Base-by-base conservation (phyloP, 441 rosid species). In the Arabidopsis hybrid region DNA sequence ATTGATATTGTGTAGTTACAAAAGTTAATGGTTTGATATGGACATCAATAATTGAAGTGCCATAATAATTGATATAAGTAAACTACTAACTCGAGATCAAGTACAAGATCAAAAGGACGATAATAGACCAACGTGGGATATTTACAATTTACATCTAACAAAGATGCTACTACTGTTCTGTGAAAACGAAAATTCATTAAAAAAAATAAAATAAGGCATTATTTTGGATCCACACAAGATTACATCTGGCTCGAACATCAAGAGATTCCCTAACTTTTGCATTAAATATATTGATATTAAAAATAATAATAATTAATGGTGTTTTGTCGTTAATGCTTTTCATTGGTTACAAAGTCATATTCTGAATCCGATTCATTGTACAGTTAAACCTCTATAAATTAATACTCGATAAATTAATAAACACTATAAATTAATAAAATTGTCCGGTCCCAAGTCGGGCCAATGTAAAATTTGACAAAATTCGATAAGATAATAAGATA, bases 201-300 rank as follows among this genome's bases (percentile, higher is more conserved):
- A 4, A 34, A 18, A 60, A 51, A 68, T 5, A 43, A 56, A 46
- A 57, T 17, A 32, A 59, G 60, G 38, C 40, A 53, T 45, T 72
- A 61, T 65, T 77, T 78, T 78, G 74, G 77, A 78, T 78, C 81
- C 71, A 67, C 78, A 67, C 74, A 57, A 67, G 71, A 78, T 73
- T 55, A 67, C 77, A 63, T 73, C 56, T 78, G 67, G 74, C 81
- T 73, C 78, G 67, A 67, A 47, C 81, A 61, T 73, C 81, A 60
- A 72, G 78, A 78, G 78, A 78, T 78, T 78, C 81, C 81, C 21
- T 64, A 39, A 36, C 66, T 71, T 65, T 60, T 64, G 18, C 13
- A 57, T 47, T 39, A 32, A 59, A 26, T 55, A 38, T 55, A 61
- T n/a, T 47, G 13, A 13, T 60, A 52, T 7, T 43, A 35, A 61